Base-by-base conservation (phyloP, 2,329 filamentous ascomycete species). In the Colletotrichum sansevieriae region DNA sequence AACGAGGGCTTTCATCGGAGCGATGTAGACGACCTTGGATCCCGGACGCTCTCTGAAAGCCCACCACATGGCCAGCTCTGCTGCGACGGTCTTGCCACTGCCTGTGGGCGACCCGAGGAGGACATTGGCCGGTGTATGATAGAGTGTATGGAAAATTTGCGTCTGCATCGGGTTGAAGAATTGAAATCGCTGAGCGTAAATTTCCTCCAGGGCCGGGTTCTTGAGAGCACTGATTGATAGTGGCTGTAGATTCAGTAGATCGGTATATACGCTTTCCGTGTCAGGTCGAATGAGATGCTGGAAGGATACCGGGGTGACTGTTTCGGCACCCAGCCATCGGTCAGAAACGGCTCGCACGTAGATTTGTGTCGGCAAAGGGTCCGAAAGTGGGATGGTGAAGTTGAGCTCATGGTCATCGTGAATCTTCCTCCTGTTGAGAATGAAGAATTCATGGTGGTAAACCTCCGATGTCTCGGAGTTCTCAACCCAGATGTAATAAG, bases 111-210 rank as follows among this genome's bases (percentile, higher is more conserved):
- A 98, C 8, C 97, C 96, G 9, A 99, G 87, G 3, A 99, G 87
- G 4, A 99, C 95, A 76, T 99, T 99, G 52, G 93, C 91, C 8
- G 92, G 81, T 0, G 96, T 98, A 77, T 98, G 92, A 73, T 99
- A 99, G 39, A 99, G 87, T 13, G 94, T 95, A 76, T 99, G 96
- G 81, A 99, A 99, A 59, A 99, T 94, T 76, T 99, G 96, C 0
- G 96, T 98, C 79, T 99, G 96, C 97, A 99, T 98, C 0, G 96
- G 96, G 76, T 99, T 99, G 85, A 99, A 99, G 80, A 91, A 99
- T 72, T 96, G 91, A 79, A 99, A 99, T 37, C 94, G 89, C 77
- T 95, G 85, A 0, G 87, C 90, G 75, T 99, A 99, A 1, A 99
- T 87, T 70, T 96, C 93, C 77, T 99, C 95, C 0, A 99, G 81